A percentile compares a stretch with the other conserved stretches of the same genome.
These are phyloP conservation scores for Jackrogersella multiformis DNA, from an alignment of 495 filamentous ascomycete genomes.

Conservation along the genomic window DNA sequence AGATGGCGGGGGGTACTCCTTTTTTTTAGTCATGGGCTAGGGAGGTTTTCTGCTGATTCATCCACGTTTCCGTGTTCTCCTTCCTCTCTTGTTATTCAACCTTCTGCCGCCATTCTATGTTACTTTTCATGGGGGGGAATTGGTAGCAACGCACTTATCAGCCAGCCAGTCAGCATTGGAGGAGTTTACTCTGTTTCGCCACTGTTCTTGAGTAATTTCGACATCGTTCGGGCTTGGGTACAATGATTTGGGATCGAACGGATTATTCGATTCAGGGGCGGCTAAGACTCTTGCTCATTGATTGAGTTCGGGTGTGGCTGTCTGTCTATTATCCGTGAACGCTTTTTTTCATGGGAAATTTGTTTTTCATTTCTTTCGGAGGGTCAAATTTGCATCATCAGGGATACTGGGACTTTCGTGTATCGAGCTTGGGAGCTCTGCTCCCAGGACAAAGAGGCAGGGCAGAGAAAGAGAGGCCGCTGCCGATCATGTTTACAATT, in stretches of 20 bases:
- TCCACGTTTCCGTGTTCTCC: slow-evolving; percentile 21
- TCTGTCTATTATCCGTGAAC: slow-evolving; percentile 26
- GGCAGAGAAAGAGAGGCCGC: not conserved
- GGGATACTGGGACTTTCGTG: slow-evolving; percentile 31
- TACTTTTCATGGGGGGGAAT: slow-evolving; percentile 26
- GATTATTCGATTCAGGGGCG: slow-evolving; percentile 27
- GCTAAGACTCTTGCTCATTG: slow-evolving; percentile 41
- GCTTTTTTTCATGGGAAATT: slow-evolving; percentile 11
- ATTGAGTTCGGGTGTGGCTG: slow-evolving; percentile 39
- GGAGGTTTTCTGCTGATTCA: slow-evolving; percentile 28
- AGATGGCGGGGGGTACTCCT: slow-evolving; percentile 25
- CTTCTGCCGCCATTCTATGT: slow-evolving; percentile 5
- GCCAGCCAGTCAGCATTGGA: slow-evolving; percentile 40
- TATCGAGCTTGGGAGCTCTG: slow-evolving; percentile 21
- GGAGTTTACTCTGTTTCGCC: slow-evolving; percentile 39
- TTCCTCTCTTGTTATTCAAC: slow-evolving; percentile 15
- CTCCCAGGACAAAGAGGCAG: slow-evolving; percentile 10
- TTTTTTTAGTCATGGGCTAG: slow-evolving; percentile 28
- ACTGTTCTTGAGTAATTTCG: slow-evolving; percentile 32
- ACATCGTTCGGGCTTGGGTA: slow-evolving; percentile 31
- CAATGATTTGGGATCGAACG: slow-evolving; percentile 27
- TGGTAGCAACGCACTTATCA: slow-evolving; percentile 27
- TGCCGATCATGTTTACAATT: slow-evolving; percentile 17
- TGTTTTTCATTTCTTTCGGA: slow-evolving; percentile 12
- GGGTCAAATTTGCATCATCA: slow-evolving; percentile 40